phyloP scores from a whole-genome alignment of 805 yeast genomes.

The Starmerella stigmatis region DNA sequence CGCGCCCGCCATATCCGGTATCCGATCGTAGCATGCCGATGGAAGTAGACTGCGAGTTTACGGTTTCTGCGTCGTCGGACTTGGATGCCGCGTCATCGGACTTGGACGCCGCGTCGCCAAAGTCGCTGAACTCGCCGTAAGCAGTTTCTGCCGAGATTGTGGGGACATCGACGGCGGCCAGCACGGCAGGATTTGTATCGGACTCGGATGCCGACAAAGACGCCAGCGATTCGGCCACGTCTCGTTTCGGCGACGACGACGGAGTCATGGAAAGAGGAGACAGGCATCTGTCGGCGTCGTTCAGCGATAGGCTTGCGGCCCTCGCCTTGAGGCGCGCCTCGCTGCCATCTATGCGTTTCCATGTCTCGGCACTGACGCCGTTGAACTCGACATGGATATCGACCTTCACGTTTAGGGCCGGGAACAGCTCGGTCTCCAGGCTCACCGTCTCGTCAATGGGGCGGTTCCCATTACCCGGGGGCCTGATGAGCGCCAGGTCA shows the following conservation, averaged over 20 bases:
- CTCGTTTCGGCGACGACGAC: no score
- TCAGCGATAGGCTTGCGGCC: background rate
- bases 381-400: conserved; percentile 6
- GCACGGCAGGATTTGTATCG: no score
- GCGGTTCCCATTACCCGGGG: conserved; percentile 1
- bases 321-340: conserved; percentile 2
- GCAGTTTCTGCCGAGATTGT: no score
- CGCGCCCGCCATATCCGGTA: conserved; percentile 2
- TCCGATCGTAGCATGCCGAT: conserved; percentile 12
- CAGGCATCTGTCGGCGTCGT: no score
- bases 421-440: conserved; percentile 14
- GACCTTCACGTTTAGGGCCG: background rate
- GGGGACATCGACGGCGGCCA: no score
- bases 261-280: no score
- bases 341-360: background rate
- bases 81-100: background rate
- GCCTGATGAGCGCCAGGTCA: conserved; percentile 12
- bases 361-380: conserved; percentile 3
- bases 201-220: no score
- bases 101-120: background rate
- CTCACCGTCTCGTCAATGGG: conserved; percentile 14
- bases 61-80: background rate
- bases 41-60: conserved; percentile 8
- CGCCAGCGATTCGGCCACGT: no score
- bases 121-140: no score